Base-by-base conservation (phyloP, 2,329 filamentous ascomycete genomes). In the Tolypocladium nubicola region DNA sequence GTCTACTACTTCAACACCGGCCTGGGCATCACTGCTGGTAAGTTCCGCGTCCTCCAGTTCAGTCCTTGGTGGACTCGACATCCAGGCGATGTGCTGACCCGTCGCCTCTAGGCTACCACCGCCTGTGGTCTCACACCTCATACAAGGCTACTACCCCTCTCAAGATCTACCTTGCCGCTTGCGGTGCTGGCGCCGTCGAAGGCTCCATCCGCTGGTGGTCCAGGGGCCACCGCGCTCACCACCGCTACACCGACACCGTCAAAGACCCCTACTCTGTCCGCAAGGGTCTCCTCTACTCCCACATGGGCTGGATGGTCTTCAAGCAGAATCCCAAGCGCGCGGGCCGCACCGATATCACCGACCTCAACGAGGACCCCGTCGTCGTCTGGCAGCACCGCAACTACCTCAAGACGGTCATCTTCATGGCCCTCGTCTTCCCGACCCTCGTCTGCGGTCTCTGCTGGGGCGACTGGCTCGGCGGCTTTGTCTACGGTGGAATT, bases 261-360 rank as follows among this genome's bases (percentile, higher is more conserved):
- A 94, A 94, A 79, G 90, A 95, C 65, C 90, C 90, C 54, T 95
- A 95, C 79, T 92, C 88, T 30, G 90, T 95, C 65, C 86, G 89
- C 76, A 95, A 95, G 80, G 90, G 90, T 64, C 81, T 94, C 54
- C 75, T 90, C 64, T 93, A 92, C 81, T 90, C 84, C 19, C 70
- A 75, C 76, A 78, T 95, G 58, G 90, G 90, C 67, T 95, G 90
- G 90, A 94, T 95, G 89, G 75, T 95, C 68, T 85, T 95, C 81
- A 93, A 93, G 81, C 90, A 95, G 77, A 93, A 95, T 78, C 89
- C 89, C 63, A 93, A 93, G 81, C 82, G 87, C 61, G 89, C 90
- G 67, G 90, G 90, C 67, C 88, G 90, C 61, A 92, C 89, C 72
- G 90, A 95, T 66, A 94, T 95, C 68, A 87, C 87, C 66, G 90